Evolutionary conservation across 129 eudicot genomes (phyloP).

Genomic region (Tagetes erecta): DNA sequence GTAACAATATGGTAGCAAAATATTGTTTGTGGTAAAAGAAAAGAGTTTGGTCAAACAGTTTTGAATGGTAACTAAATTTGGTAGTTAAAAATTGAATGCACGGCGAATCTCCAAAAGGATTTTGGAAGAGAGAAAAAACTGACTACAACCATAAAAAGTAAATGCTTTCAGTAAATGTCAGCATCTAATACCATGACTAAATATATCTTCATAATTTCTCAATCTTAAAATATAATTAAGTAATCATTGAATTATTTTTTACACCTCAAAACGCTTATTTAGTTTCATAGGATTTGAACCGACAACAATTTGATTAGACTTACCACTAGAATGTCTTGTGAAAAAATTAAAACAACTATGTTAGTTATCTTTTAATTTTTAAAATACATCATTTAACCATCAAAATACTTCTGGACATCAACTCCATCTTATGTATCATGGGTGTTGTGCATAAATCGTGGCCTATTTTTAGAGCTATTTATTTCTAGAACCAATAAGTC

Average conservation of each 20-base stretch:
- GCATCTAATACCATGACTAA: neutral
- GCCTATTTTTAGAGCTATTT: neutral
- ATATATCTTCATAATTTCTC: neutral
- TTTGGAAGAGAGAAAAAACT: conserved; percentile 19
- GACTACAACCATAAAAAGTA: conserved; percentile 22
- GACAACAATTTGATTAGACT: too few relatives aligned
- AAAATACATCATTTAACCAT: too few relatives aligned
- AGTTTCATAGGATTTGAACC: too few relatives aligned
- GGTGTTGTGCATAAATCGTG: too few relatives aligned
- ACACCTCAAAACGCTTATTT: too few relatives aligned
- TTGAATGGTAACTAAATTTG: conserved; percentile 34
- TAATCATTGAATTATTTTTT: neutral
- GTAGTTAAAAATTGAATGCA: conserved; percentile 37
- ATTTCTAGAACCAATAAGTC: neutral
- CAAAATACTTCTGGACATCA: too few relatives aligned
- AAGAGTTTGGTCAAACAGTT: conserved; percentile 25
- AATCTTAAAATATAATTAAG: neutral
- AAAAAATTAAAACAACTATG: too few relatives aligned
- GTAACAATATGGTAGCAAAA: conserved; percentile 30
- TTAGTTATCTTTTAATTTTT: too few relatives aligned
- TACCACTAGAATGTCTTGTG: too few relatives aligned
- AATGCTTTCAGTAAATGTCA: conserved; percentile 19
- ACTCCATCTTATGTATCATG: too few relatives aligned
- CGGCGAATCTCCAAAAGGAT: conserved; percentile 21
- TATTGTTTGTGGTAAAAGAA: conserved; percentile 16